phyloP scores from a whole-genome alignment of 2,329 filamentous ascomycete species.

The Diplodia corticola region DNA sequence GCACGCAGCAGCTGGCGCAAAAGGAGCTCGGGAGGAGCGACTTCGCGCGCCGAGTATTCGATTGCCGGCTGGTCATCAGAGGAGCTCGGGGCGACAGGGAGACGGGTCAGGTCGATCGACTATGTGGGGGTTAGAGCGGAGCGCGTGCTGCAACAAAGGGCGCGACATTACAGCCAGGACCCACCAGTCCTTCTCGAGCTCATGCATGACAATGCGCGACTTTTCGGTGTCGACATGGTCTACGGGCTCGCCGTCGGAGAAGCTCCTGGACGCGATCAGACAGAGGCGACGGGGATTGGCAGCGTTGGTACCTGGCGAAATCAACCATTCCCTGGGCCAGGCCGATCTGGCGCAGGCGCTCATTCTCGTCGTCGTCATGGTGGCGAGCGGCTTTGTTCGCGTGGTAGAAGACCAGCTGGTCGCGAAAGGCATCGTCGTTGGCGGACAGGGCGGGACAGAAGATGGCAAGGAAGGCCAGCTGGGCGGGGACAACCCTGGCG shows the following conservation, averaged over 20 bases:
- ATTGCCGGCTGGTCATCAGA: conserved; percentile 44
- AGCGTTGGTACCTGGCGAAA: conserved; percentile 66
- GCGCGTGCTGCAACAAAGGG: neutral
- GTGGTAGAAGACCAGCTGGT: conserved; percentile 93
- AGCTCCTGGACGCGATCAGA: conserved; percentile 58
- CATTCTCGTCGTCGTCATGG: conserved; percentile 65
- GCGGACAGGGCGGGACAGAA: conserved; percentile 84
- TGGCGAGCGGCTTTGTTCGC: conserved; percentile 49
- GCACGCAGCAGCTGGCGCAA: conserved; percentile 80
- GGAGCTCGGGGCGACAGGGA: conserved; percentile 52
- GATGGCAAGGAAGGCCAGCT: conserved; percentile 87
- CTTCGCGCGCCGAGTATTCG: conserved; percentile 87
- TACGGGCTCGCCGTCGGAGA: conserved; percentile 73
- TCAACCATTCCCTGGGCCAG: conserved; percentile 95
- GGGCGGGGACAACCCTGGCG: conserved; percentile 66
- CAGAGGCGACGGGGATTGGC: conserved; percentile 22
- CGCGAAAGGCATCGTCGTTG: conserved; percentile 69
- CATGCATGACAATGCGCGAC: conserved; percentile 77
- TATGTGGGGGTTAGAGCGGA: conserved; percentile 36
- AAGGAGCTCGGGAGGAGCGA: conserved; percentile 78
- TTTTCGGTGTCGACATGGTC: conserved; percentile 91
- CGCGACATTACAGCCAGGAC: conserved; percentile 72
- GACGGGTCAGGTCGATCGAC: conserved; percentile 79
- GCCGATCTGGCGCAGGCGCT: conserved; percentile 87
- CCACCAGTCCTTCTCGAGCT: conserved; percentile 94